Evolutionary conservation across 1,284 basidiomycete species (phyloP).

Genomic region (Ceratobasidium sp.): DNA sequence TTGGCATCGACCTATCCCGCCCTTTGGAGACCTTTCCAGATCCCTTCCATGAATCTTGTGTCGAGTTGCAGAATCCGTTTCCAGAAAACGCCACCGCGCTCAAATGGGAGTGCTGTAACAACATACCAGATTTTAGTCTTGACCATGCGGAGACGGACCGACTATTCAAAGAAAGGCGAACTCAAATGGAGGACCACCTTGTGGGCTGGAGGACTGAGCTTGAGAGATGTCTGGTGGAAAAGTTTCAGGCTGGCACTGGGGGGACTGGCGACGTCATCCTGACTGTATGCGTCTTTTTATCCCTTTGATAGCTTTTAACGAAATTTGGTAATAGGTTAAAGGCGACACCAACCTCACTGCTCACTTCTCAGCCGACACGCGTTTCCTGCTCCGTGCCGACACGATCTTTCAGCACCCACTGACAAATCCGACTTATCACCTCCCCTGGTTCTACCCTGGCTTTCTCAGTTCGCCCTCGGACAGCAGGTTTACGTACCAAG

Average conservation of each 20-base stretch:
- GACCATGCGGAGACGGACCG: not conserved
- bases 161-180: not conserved
- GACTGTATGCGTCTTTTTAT: not conserved
- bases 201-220: not conserved
- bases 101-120: not conserved
- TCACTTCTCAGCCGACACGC: not conserved
- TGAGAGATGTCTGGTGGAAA: not conserved
- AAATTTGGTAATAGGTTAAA: not conserved
- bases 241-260: not conserved
- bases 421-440: too few relatives aligned
- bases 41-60: not conserved
- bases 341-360: not conserved
- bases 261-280: not conserved
- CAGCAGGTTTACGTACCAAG: not conserved
- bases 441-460: not conserved
- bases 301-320: not conserved
- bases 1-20: not conserved
- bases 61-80: not conserved
- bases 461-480: not conserved
- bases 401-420: not conserved
- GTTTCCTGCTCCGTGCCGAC: constrained; percentile 8
- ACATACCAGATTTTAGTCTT: not conserved
- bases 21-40: not conserved
- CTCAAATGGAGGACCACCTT: not conserved
- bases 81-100: not conserved